Evolutionary conservation across 73 alveolate genomes (phyloP), one percentile per base, ranked within the genome.

Genomic region (Effrenium voratum): DNA sequence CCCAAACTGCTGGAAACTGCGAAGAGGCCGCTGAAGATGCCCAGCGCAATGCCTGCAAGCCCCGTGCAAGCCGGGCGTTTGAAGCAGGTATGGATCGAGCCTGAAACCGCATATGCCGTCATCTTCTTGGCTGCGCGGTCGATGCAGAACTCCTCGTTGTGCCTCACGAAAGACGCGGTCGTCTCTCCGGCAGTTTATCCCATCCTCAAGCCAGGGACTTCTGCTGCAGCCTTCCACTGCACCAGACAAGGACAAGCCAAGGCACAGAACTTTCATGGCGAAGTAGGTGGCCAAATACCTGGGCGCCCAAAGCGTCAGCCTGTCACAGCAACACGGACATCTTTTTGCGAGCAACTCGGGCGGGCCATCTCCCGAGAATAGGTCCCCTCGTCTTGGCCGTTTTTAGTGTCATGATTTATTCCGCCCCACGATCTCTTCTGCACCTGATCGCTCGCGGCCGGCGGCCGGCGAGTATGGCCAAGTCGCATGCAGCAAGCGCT

Each of bases 21-120:
- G 34, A 66, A 66, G 79, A 66, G 79, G 44, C 79, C 79, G 44
- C 79, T 66, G 79, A 66, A 66, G 79, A 66, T 66, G 79, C 43
- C 34, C 22, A 66, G n/a, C 2, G 79, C 79, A 19, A 66, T 41
- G 24, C 79, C 79, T 66, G 41, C 79, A 30, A 57, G 1, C 12
- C 70, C 70, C 12, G 70, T 10, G 10, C 66, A 57, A 57, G n/a
- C 70, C 70, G 70, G 28, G 66, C 28, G 19, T 52, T 52, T 13
- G 66, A 19, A 19, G 66, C 19, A 52, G 10, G 28, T 52, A 13
- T 13, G 10, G 10, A 13, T 52, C 44, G 12, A 1, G 79, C 79
- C 79, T 66, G 79, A 66, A 66, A 66, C 79, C 2, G 79, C 79
- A 32, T 66, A 66, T 36, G 79, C 79, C 44, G 79, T 41, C 24